A percentile compares a stretch with the other conserved stretches of the same genome.
Conservation (phyloP, 1,284 basidiomycete genomes). For the Moesziomyces parantarcticus region DNA sequence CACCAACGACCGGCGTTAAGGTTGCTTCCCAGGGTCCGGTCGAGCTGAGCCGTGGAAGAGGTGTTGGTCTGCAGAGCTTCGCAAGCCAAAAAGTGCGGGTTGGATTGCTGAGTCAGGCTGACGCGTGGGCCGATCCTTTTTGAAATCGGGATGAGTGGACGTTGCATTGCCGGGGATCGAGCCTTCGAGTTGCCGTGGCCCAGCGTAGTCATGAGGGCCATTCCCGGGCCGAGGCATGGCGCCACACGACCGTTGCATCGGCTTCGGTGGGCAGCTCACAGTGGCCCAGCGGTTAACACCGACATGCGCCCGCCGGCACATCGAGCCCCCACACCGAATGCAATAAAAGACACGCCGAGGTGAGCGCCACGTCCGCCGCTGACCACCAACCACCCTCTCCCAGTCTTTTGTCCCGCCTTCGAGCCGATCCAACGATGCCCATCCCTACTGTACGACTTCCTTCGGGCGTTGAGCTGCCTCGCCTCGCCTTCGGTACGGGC, state of each 20-base stretch:
- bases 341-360: no score
- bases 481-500: slow-evolving; percentile 51
- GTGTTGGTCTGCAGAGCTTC: slow-evolving; percentile 22
- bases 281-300: background rate
- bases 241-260: no score
- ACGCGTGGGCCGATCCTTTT: background rate
- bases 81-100: background rate
- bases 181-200: background rate
- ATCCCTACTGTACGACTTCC: slow-evolving; percentile 32
- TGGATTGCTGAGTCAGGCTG: slow-evolving; percentile 9
- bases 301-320: background rate
- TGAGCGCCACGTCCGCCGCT: background rate
- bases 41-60: background rate
- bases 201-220: background rate
- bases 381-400: background rate
- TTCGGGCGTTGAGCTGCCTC: slow-evolving; percentile 44
- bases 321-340: background rate
- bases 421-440: slow-evolving; percentile 11
- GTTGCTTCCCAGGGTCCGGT: no score
- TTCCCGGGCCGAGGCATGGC: no score
- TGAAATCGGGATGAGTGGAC: background rate
- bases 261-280: no score
- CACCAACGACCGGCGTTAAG: background rate
- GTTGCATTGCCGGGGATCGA: slow-evolving; percentile 13
- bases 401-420: background rate